phyloP scores from a whole-genome alignment of 306 rosid species.

The Elaeagnus macrophylla region DNA sequence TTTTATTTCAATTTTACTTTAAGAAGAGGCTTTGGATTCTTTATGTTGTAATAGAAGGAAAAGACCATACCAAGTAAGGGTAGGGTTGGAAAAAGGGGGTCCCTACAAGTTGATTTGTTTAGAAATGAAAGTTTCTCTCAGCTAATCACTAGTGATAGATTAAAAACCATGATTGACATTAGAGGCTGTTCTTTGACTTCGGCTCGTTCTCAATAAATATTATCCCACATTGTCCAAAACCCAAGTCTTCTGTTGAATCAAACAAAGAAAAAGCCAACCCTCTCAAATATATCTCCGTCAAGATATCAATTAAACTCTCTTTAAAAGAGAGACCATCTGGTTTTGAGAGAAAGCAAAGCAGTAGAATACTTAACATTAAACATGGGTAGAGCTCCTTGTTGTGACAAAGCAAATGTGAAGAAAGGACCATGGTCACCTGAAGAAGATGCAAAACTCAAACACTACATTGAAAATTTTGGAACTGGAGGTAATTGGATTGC shows the following conservation, averaged over 20 bases:
- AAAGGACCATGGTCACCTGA: slow-evolving; percentile 97
- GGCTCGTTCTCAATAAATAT: slow-evolving; percentile 26
- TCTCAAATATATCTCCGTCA: neutral
- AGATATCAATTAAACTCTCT: neutral
- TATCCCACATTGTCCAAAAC: slow-evolving; percentile 9
- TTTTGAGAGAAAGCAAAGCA: neutral
- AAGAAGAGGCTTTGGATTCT: slow-evolving; percentile 31
- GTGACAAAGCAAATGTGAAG: slow-evolving; percentile 90
- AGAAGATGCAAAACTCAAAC: slow-evolving; percentile 74
- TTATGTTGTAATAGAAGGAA: slow-evolving; percentile 4
- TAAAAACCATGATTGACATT: slow-evolving; percentile 31
- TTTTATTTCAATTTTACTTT: neutral
- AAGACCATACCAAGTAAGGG: slow-evolving; percentile 25
- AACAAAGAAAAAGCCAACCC: neutral
- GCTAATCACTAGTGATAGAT: slow-evolving; percentile 16
- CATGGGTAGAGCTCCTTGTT: slow-evolving; percentile 97
- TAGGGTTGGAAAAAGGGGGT: slow-evolving; percentile 3
- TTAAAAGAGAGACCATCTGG: slow-evolving; percentile 8
- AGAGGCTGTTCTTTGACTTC: slow-evolving; percentile 53
- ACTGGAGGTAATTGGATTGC: slow-evolving; percentile 95
- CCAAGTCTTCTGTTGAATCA: slow-evolving; percentile 11
- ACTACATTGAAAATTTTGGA: slow-evolving; percentile 59
- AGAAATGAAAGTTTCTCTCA: slow-evolving; percentile 34
- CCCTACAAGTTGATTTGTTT: slow-evolving; percentile 14
- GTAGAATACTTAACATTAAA: slow-evolving; percentile 25